A percentile compares a stretch with the other conserved stretches of the same genome.
Evolutionary conservation across 169 alveolate genomes (phyloP).

Genomic region (Cryptosporidium sp.): DNA sequence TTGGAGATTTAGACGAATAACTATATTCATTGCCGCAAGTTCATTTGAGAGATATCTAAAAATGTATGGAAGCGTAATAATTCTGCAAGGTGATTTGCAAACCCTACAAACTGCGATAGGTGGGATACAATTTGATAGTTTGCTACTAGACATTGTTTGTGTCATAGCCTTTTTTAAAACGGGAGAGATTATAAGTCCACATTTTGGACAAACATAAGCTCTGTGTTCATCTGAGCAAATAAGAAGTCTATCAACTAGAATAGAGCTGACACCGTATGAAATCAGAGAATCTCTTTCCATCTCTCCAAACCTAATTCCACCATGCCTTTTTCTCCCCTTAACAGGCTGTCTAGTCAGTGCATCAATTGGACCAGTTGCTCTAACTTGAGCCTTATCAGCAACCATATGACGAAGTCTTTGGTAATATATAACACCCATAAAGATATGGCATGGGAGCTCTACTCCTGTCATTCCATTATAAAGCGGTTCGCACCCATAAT

Average conservation of each 20-base stretch:
- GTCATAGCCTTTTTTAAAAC: slow-evolving; percentile 79
- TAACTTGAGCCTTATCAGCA: slow-evolving; percentile 94
- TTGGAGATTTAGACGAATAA: slow-evolving; percentile 78
- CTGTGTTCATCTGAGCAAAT: slow-evolving; percentile 97
- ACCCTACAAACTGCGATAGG: slow-evolving; percentile 86
- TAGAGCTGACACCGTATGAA: slow-evolving; percentile 98
- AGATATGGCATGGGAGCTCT: slow-evolving; percentile 97
- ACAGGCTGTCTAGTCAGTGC: slow-evolving; percentile 98
- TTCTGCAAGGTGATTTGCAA: slow-evolving; percentile 87
- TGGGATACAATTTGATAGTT: slow-evolving; percentile 80
- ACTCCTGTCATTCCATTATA: slow-evolving; percentile 98
- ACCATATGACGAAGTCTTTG: slow-evolving; percentile 99
- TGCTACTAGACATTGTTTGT: slow-evolving; percentile 55
- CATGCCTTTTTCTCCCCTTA: slow-evolving; percentile 98
- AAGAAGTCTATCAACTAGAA: slow-evolving; percentile 96
- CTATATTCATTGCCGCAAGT: slow-evolving; percentile 91
- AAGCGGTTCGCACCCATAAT: slow-evolving; percentile 98
- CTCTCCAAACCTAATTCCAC: slow-evolving; percentile 99
- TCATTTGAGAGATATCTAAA: slow-evolving; percentile 92
- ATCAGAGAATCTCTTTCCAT: slow-evolving; percentile 99
- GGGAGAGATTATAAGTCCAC: slow-evolving; percentile 96
- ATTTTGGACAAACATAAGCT: slow-evolving; percentile 97
- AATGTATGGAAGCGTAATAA: slow-evolving; percentile 91
- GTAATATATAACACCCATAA: slow-evolving; percentile 98
- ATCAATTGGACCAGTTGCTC: slow-evolving; percentile 99